Evolutionary conservation across 108 stramenopile species (phyloP).

Genomic region (Conticribra weissflogii): DNA sequence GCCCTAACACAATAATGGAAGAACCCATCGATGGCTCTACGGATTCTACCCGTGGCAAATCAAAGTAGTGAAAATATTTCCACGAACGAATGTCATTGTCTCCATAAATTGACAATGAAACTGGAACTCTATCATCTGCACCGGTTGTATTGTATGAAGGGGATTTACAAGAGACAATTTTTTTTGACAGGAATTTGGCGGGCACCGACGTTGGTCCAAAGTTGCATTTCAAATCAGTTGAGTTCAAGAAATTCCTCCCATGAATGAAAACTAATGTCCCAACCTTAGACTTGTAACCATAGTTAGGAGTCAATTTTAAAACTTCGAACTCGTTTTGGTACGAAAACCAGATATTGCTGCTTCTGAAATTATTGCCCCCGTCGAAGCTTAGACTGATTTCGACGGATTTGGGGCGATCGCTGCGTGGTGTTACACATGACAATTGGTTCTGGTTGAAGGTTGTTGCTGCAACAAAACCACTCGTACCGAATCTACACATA

Average conservation of each 20-base stretch:
- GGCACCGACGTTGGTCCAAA: constrained; percentile 29
- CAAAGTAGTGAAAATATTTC: constrained; percentile 43
- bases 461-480: constrained; percentile 21
- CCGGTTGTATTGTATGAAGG: constrained; percentile 13
- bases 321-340: constrained; percentile 42
- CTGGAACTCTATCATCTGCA: constrained; percentile 3
- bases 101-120: constrained; percentile 18
- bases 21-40: constrained; percentile 14
- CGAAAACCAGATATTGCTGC: constrained; percentile 32
- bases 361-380: constrained; percentile 23
- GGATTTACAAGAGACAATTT: constrained; percentile 25
- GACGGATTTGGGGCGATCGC: constrained; percentile 15
- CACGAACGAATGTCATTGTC: constrained; percentile 17
- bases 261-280: constrained; percentile 24
- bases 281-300: constrained; percentile 14
- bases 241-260: constrained; percentile 38
- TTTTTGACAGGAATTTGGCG: constrained; percentile 31
- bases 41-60: constrained; percentile 15
- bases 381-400: constrained; percentile 35
- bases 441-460: constrained; percentile 32
- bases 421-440: constrained; percentile 28
- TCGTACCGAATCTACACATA: constrained; percentile 38
- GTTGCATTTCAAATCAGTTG: constrained; percentile 30
- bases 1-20: constrained; percentile 34
- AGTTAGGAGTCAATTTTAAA: constrained; percentile 21